Evolutionary conservation across 176 grass and related monocot genomes (phyloP).

Genomic region (Aegilops sharonensis): DNA sequence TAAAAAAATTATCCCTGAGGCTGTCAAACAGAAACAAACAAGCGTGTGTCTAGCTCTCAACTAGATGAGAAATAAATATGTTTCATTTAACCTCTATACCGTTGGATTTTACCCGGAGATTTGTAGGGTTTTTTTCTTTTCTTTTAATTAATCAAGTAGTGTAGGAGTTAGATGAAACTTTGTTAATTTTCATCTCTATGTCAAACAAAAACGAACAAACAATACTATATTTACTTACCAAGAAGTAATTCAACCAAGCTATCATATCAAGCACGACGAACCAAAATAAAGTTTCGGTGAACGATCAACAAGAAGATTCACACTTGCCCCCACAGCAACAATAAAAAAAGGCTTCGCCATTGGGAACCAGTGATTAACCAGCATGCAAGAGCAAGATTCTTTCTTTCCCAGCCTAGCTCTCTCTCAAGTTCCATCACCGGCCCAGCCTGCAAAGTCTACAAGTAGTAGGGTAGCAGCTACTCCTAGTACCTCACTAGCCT

Average conservation of each 20-base stretch:
- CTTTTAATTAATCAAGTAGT: too few relatives aligned
- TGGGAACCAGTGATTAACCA: slow-evolving; percentile 10
- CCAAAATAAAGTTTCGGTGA: not conserved
- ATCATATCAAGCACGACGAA: not conserved
- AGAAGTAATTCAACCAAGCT: not conserved
- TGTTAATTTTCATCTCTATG: too few relatives aligned
- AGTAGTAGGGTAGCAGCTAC: not conserved
- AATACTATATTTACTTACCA: not conserved
- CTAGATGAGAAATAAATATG: too few relatives aligned
- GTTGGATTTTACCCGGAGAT: too few relatives aligned
- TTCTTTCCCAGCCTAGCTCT: slow-evolving; percentile 24
- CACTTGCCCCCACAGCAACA: slow-evolving; percentile 11
- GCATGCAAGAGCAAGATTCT: slow-evolving; percentile 46
- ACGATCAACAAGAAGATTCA: not conserved
- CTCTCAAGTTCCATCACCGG: slow-evolving; percentile 56
- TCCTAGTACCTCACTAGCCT: not conserved
- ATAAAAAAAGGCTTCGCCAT: slow-evolving; percentile 6
- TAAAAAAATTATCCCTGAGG: too few relatives aligned
- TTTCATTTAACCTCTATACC: too few relatives aligned
- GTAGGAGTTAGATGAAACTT: too few relatives aligned
- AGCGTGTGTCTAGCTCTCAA: too few relatives aligned
- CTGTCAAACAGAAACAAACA: too few relatives aligned
- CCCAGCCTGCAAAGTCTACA: slow-evolving; percentile 37
- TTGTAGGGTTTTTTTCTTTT: too few relatives aligned
- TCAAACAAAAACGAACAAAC: too few relatives aligned